Conservation (phyloP, 805 yeast species). For the Naumovozyma dairenensis region DNA sequence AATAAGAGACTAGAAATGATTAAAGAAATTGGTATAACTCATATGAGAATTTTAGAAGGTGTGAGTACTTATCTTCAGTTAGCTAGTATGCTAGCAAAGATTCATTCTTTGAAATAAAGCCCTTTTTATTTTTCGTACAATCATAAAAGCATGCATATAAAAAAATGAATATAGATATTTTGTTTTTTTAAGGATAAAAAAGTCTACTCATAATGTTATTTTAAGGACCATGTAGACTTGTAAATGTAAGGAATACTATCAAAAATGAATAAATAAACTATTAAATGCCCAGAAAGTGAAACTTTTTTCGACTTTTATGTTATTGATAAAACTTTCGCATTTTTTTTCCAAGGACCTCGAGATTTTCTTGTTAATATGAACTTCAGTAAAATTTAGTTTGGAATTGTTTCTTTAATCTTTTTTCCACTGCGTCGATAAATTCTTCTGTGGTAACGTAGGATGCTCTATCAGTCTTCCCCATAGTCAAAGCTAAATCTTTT, state of each 20-base stretch:
- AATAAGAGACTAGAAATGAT: constrained; percentile 62
- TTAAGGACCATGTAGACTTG: no score
- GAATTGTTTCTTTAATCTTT: constrained; percentile 39
- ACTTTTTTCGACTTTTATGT: no score
- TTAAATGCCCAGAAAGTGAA: no score
- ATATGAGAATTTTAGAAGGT: constrained; percentile 89
- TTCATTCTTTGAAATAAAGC: constrained; percentile 22
- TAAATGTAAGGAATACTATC: no score
- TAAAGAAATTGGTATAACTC: constrained; percentile 80
- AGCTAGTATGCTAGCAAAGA: constrained; percentile 67
- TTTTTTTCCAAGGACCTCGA: constrained; percentile 1
- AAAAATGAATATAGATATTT: no score
- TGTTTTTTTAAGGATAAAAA: no score
- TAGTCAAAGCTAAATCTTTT: constrained; percentile 86
- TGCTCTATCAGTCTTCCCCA: constrained; percentile 75
- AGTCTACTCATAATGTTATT: no score
- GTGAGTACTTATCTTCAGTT: constrained; percentile 80
- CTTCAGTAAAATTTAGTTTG: no score
- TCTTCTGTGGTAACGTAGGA: constrained; percentile 86
- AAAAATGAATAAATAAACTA: no score
- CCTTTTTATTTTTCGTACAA: no score
- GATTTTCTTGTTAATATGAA: no score
- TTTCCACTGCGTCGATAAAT: constrained; percentile 73
- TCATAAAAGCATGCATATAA: no score
- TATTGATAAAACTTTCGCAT: not conserved